Base-by-base conservation (phyloP, 2,329 filamentous ascomycete genomes). In the Shiraia bambusicola region DNA sequence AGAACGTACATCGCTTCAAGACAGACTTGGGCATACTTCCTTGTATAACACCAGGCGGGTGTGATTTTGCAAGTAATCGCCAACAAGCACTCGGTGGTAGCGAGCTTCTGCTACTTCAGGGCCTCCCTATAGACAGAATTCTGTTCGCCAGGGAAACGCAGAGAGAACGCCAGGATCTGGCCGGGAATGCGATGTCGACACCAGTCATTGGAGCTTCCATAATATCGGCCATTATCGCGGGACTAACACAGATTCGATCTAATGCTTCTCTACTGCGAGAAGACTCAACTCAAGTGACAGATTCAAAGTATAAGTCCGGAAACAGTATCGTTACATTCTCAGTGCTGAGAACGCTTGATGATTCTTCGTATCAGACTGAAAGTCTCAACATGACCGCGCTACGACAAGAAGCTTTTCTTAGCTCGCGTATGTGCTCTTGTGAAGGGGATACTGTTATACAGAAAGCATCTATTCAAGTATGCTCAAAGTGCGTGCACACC, bases 121-220 rank as follows among this genome's bases (percentile, higher is more conserved):
- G 87, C 1, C 71, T 91, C 34, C 84, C 85, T 0, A 62, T 84
- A 1, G 69, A 82, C 39, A 75, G 77, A 34, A 70, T 91, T 9
- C 70, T 81, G 1, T 73, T 89, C n/a, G 82, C 79, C 0, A 76
- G 76, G 7, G 83, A 91, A 54, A 78, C 75, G 0, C 35, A 70
- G 22, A 47, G 60, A 1, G 66, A 90, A 13, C 70, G 88, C 2
- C 80, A 84, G 48, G 81, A 89, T 50, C 70, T 92, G 2, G 86
- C 85, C 2, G 87, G 87, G 0, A 92, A 93, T 61, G 87, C 87
- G 0, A 92, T 92, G 87, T 82, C 79, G 1, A 81, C 81, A 0
- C 86, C 87, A 0, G 84, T 89, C 1, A 80, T 90, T 8, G 84
- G 83, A 2, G 74, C 78, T 2, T 78, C 79, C 0, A 75, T 87